A percentile compares a stretch with the other conserved stretches of the same genome.
phyloP scores from a whole-genome alignment of 306 rosid genomes.

The Aeschynomene evenia region DNA sequence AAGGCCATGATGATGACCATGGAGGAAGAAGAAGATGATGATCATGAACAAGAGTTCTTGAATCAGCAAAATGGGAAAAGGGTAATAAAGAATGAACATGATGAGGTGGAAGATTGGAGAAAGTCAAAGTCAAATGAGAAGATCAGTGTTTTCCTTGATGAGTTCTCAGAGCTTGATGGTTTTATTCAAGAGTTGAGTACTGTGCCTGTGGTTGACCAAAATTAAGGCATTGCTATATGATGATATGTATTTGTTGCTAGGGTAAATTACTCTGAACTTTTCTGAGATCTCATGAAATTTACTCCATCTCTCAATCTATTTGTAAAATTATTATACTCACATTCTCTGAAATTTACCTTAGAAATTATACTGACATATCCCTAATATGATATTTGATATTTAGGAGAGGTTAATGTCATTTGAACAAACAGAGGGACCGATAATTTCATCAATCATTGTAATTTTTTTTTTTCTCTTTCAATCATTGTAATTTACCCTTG shows the following conservation, averaged over 20 bases:
- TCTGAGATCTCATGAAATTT: no score
- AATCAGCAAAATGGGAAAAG: conserved; percentile 19
- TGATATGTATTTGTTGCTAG: conserved; percentile 5
- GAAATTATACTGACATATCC: no score
- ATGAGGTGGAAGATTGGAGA: conserved; percentile 26
- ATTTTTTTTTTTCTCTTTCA: no score
- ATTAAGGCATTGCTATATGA: not conserved
- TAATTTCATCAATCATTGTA: no score
- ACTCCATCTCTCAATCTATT: no score
- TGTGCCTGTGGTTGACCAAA: conserved; percentile 24
- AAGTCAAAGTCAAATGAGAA: conserved; percentile 39
- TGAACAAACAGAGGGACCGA: no score
- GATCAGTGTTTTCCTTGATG: conserved; percentile 47
- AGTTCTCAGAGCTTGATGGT: conserved; percentile 46
- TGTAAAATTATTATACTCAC: no score
- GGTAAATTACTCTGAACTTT: no score
- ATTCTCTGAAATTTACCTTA: no score
- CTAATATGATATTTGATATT: no score
- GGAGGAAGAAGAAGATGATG: conserved; percentile 28
- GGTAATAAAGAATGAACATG: conserved; percentile 31
- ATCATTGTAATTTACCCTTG: no score
- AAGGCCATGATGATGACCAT: conserved; percentile 1
- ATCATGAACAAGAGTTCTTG: conserved; percentile 17
- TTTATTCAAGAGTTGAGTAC: conserved; percentile 42
- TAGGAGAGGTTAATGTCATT: no score